Base-by-base conservation (phyloP, 495 filamentous ascomycete genomes). In the Penicillium egyptiacum region DNA sequence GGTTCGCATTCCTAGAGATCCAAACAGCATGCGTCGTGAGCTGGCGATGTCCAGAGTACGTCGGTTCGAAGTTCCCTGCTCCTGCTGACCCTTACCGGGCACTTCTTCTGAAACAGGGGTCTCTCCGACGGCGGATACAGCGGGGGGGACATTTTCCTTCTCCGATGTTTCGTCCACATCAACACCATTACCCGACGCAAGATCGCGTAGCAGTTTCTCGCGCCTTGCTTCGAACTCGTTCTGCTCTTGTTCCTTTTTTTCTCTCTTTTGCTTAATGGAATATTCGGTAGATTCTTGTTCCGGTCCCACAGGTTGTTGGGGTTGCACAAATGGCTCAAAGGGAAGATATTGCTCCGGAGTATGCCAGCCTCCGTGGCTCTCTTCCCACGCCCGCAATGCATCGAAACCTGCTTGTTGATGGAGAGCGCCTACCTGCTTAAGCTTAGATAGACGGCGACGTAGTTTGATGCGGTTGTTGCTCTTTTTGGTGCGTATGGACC, bases 1-100 rank as follows among this genome's bases (percentile, higher is more conserved):
- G 10, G 79, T 80, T 54, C 80, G 80, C 5, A 91, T 72, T 31
- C 88, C 89, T n/a, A 92, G 75, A 22, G 87, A 83, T 19, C 86
- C 84, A 62, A 91, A 91, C 0, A 94, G 64, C 58, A 92, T 66
- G 57, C 89, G 77, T 41, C 82, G 80, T 4, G 84, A 83, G 55
- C 87, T 85, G 9, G 75, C 82, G 4, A 90, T 59, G 63, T 92
- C 87, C 19, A 91, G 65, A 1, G 75, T 73, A 54, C 79, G 78
- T 57, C 75, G 69, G 39, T 65, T 69, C 4, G 66, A 68, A 6
- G 68, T 53, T 11, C 64, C 62, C 17, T 57, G 23, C 20, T 59
- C 47, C 9, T 19, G 12, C 28, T 61, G 54, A 43, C 57, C 16
- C 11, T 61, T 57, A 43, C 49, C 52, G 46, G 53, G 23, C 8